phyloP scores from a whole-genome alignment of 805 yeast species.

The Saturnispora saitoi region DNA sequence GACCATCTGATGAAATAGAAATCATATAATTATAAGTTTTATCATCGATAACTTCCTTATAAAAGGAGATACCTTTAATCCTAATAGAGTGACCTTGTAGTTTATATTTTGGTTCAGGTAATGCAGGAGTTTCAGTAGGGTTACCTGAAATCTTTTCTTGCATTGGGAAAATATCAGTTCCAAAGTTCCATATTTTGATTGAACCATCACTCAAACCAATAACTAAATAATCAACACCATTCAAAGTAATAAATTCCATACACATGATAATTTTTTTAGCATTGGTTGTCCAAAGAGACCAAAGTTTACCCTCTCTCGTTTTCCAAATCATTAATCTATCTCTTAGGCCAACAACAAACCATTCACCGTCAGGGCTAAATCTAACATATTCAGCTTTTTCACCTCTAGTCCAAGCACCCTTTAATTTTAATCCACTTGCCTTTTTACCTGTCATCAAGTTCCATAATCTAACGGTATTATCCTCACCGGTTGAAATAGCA shows the following conservation, averaged over 20 bases:
- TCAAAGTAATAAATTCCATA: constrained; percentile 41
- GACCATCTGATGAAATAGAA: constrained; percentile 89
- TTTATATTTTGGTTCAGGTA: constrained; percentile 40
- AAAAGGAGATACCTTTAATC: constrained; percentile 67
- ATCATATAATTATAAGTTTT: constrained; percentile 40
- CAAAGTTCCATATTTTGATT: constrained; percentile 47
- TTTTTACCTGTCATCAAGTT: constrained; percentile 93
- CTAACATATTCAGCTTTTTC: constrained; percentile 31
- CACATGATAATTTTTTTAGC: constrained; percentile 52
- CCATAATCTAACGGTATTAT: constrained; percentile 82
- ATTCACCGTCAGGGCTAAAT: constrained; percentile 49
- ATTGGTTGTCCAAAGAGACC: constrained; percentile 40
- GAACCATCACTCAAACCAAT: constrained; percentile 68
- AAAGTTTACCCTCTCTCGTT: constrained; percentile 52
- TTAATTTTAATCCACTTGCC: constrained; percentile 74
- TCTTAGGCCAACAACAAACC: constrained; percentile 67
- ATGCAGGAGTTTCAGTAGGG: constrained; percentile 24
- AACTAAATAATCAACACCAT: constrained; percentile 44
- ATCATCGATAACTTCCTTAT: constrained; percentile 29
- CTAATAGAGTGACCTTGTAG: constrained; percentile 79
- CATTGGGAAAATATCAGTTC: constrained; percentile 20
- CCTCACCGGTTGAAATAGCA: constrained; percentile 83
- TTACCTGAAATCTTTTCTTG: constrained; percentile 17
- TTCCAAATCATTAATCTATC: constrained; percentile 57
- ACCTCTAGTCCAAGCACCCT: constrained; percentile 56